Evolutionary conservation across 805 yeast species (phyloP).

Genomic region (Candida pini): DNA sequence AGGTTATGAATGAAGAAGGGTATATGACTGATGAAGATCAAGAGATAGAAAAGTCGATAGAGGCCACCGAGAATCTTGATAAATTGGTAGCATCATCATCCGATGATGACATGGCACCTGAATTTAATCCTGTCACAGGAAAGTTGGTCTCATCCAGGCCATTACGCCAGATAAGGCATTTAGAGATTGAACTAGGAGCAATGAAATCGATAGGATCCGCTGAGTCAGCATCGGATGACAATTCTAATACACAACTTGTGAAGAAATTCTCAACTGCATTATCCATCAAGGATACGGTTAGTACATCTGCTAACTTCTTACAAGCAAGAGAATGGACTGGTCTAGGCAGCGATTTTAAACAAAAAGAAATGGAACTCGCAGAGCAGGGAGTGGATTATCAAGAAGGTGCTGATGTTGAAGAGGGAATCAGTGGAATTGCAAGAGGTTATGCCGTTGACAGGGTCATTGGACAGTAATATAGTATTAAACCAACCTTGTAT

Average conservation of each 20-base stretch:
- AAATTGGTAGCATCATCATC: constrained; percentile 2
- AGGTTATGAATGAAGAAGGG: constrained; percentile 39
- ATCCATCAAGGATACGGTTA: constrained; percentile 69
- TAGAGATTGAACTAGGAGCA: constrained; percentile 48
- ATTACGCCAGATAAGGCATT: constrained; percentile 56
- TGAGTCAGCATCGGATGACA: constrained; percentile 10
- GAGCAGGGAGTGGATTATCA: constrained; percentile 35
- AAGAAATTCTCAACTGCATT: constrained; percentile 53
- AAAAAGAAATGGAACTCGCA: constrained; percentile 20
- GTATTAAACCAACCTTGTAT: no score
- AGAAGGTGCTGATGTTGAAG: constrained; percentile 76
- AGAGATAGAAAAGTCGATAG: constrained; percentile 13
- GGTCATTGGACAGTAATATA: constrained; percentile 4
- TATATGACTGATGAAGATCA: constrained; percentile 26
- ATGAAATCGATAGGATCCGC: constrained; percentile 17
- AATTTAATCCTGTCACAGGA: constrained; percentile 87
- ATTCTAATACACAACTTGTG: constrained; percentile 36
- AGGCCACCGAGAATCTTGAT: not conserved
- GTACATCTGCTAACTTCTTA: constrained; percentile 78
- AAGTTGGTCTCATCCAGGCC: constrained; percentile 68
- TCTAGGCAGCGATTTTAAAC: constrained; percentile 72
- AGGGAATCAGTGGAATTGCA: constrained; percentile 85
- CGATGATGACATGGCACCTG: constrained; percentile 60
- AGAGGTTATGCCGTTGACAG: constrained; percentile 63
- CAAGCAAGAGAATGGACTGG: constrained; percentile 83